Evolutionary conservation across 768 basidiomycete genomes (phyloP).

Genomic region (Hypsizygus marmoreus): DNA sequence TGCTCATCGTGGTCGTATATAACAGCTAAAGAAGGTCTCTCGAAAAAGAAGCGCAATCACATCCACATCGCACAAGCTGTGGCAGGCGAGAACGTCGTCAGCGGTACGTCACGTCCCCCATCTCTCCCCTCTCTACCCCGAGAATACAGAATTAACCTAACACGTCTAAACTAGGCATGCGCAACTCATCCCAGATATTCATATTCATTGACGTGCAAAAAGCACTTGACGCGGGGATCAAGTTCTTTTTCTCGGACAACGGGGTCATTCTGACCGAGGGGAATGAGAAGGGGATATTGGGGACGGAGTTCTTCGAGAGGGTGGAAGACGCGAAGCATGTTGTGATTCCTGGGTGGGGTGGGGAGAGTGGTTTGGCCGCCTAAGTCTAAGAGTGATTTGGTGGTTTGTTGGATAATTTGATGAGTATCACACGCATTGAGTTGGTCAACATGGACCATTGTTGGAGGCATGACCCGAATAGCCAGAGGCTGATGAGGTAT

Average conservation of each 20-base stretch:
- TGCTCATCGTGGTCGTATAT: neutral
- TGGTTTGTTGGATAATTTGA: neutral
- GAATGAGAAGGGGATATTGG: constrained; percentile 60
- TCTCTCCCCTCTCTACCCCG: neutral
- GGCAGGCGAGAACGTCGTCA: constrained; percentile 64
- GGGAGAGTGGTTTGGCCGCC: neutral
- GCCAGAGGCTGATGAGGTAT: too few relatives aligned
- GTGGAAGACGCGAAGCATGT: constrained; percentile 57
- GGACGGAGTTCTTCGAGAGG: constrained; percentile 63
- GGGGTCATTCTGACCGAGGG: constrained; percentile 90
- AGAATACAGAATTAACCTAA: neutral
- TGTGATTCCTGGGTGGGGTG: constrained; percentile 35
- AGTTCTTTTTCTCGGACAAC: constrained; percentile 80
- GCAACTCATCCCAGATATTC: constrained; percentile 72
- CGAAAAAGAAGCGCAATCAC: constrained; percentile 86
- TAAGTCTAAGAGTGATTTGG: neutral
- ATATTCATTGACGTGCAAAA: constrained; percentile 80
- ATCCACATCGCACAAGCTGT: constrained; percentile 90
- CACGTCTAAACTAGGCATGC: constrained; percentile 62
- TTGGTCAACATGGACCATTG: too few relatives aligned
- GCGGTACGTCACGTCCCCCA: constrained; percentile 52
- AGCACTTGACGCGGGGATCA: constrained; percentile 66
- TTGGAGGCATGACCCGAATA: too few relatives aligned
- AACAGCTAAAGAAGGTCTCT: constrained; percentile 70
- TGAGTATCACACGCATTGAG: too few relatives aligned